A percentile compares a stretch with the other conserved stretches of the same genome.
Evolutionary conservation across 805 yeast genomes (phyloP).

Genomic region (Teunomyces lycoperdinae): DNA sequence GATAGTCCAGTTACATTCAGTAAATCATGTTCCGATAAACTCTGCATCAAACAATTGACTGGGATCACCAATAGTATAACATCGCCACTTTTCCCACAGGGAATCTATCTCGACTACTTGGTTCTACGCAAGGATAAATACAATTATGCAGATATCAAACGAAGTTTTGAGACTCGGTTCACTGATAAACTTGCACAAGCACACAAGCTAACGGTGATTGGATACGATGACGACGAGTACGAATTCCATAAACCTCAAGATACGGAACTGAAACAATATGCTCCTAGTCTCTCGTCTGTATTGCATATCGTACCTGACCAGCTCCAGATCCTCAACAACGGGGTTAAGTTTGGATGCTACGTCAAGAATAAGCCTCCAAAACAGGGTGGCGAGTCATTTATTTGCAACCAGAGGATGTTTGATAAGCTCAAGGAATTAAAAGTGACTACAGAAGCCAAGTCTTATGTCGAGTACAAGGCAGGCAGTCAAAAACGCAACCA

Average conservation of each 20-base stretch:
- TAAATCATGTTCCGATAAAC: constrained; percentile 88
- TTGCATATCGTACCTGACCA: constrained; percentile 21
- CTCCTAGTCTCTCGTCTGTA: constrained; percentile 32
- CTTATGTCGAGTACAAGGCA: constrained; percentile 15
- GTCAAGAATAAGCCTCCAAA: constrained; percentile 45
- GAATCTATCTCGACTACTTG: constrained; percentile 45
- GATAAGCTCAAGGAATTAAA: constrained; percentile 8
- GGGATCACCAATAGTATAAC: constrained; percentile 52
- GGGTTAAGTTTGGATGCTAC: constrained; percentile 58
- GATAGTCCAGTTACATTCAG: constrained; percentile 73
- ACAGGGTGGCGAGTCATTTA: constrained; percentile 39
- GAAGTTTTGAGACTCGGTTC: constrained; percentile 38
- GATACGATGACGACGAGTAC: constrained; percentile 21
- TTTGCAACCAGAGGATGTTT: constrained; percentile 30
- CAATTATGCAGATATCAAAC: constrained; percentile 23
- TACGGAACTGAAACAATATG: constrained; percentile 3
- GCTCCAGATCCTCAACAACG: constrained; percentile 49
- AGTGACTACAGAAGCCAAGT: no score
- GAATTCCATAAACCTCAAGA: constrained; percentile 20
- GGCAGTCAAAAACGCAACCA: constrained; percentile 23
- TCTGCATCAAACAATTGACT: constrained; percentile 58
- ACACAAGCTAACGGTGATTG: constrained; percentile 18
- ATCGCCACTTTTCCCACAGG: constrained; percentile 28
- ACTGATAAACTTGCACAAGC: constrained; percentile 13
- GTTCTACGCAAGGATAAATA: constrained; percentile 42